A percentile compares a stretch with the other conserved stretches of the same genome.
These are phyloP conservation scores for Globisporangium parvum DNA, from an alignment of 352 stramenopile species.

Conservation along the genomic window DNA sequence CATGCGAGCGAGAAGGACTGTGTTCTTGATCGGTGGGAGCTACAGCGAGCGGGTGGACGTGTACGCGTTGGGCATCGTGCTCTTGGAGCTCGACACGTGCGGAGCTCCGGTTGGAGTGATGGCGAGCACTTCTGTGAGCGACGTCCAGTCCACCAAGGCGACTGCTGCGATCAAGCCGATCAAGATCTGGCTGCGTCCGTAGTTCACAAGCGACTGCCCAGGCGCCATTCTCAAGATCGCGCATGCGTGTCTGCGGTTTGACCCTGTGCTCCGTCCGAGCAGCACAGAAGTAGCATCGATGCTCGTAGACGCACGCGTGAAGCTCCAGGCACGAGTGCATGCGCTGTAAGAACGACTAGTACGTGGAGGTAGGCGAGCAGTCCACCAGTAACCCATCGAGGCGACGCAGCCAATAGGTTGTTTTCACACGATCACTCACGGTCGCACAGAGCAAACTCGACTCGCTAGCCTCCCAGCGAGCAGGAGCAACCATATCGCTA, in stretches of 20 bases:
- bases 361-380: too few species aligned
- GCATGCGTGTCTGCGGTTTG: slow-evolving; percentile 80
- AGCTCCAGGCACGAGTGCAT: slow-evolving; percentile 30
- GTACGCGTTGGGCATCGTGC: slow-evolving; percentile 85
- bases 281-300: slow-evolving; percentile 68
- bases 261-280: slow-evolving; percentile 71
- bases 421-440: too few species aligned
- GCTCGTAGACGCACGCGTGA: slow-evolving; percentile 59
- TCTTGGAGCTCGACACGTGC: slow-evolving; percentile 80
- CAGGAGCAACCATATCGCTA: too few species aligned
- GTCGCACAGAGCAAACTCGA: too few species aligned
- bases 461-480: too few species aligned
- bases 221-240: slow-evolving; percentile 61
- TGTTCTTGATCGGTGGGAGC: slow-evolving; percentile 85
- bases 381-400: too few species aligned
- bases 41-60: slow-evolving; percentile 84
- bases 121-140: slow-evolving; percentile 47
- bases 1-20: too few species aligned
- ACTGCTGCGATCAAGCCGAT: slow-evolving; percentile 76
- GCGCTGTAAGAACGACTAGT: too few species aligned
- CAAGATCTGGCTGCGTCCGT: slow-evolving; percentile 71
- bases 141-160: slow-evolving; percentile 61
- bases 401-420: too few species aligned
- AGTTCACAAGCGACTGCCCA: slow-evolving; percentile 39
- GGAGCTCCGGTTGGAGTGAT: slow-evolving; percentile 86